phyloP scores from a whole-genome alignment of 2,329 filamentous ascomycete species.

The Coniochaeta ligniaria region DNA sequence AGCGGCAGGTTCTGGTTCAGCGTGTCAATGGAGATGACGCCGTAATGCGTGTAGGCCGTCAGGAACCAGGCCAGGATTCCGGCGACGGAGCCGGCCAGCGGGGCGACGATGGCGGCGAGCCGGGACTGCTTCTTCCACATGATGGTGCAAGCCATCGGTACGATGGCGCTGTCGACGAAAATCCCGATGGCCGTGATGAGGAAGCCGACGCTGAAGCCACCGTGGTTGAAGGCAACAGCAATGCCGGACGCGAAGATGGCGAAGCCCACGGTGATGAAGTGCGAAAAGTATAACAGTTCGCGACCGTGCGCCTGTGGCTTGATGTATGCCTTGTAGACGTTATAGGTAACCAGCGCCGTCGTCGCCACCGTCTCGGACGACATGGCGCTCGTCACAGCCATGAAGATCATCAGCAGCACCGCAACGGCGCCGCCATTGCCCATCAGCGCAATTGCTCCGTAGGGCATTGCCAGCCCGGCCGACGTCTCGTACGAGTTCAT shows the following conservation, averaged over 20 bases:
- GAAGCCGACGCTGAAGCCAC: no score
- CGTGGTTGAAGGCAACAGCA: slow-evolving; percentile 37
- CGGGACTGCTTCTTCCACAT: slow-evolving; percentile 76
- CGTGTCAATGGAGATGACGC: slow-evolving; percentile 60
- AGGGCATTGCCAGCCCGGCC: slow-evolving; percentile 77
- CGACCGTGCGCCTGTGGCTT: slow-evolving; percentile 69
- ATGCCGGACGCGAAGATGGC: slow-evolving; percentile 43
- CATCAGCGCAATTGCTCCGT: slow-evolving; percentile 75
- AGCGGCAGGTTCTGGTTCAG: slow-evolving; percentile 83
- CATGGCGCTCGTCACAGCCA: slow-evolving; percentile 81
- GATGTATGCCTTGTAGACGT: slow-evolving; percentile 82
- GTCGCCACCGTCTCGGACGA: slow-evolving; percentile 82
- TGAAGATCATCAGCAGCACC: slow-evolving; percentile 76
- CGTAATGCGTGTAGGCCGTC: slow-evolving; percentile 63
- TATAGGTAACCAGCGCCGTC: slow-evolving; percentile 82
- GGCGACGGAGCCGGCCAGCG: slow-evolving; percentile 60
- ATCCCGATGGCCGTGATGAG: slow-evolving; percentile 59
- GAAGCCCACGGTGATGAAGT: slow-evolving; percentile 63
- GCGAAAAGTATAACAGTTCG: slow-evolving; percentile 72
- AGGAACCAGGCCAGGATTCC: slow-evolving; percentile 73
- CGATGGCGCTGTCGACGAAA: slow-evolving; percentile 77
- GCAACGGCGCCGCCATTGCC: slow-evolving; percentile 74
- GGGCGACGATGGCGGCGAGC: slow-evolving; percentile 63
- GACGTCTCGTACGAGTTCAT: slow-evolving; percentile 69
- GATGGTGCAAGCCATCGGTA: slow-evolving; percentile 74